Evolutionary conservation across 1,139 yeast genomes (phyloP), one percentile per base, ranked within the genome.

Genomic region (Geotrichum klebahnii): DNA sequence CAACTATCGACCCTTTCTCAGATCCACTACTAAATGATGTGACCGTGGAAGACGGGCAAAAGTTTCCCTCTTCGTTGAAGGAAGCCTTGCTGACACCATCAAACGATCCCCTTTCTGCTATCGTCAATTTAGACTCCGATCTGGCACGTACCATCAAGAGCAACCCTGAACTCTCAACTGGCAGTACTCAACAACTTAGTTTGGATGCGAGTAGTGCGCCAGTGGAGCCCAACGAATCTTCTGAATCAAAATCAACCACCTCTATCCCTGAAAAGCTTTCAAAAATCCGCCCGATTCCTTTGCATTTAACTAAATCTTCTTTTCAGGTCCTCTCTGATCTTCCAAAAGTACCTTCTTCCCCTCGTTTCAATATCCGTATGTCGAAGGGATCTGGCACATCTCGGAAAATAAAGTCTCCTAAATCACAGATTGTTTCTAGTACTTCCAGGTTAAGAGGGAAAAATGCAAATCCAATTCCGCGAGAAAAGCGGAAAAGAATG

Each of bases 401-500:
- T 6, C 34, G 34, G 16, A 43, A 20, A 23, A 17, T 28, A 6
- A 26, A 16, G 28, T 24, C 32, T 29, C 22, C 26, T 10, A 28
- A 12, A 28, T 24, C 33, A 24, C 39, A 33, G 14, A 23, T 23
- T 22, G 41, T 14, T 14, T 14, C 22, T 17, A 5, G 8, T 28
- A 23, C 5, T 16, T n/a, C 34, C 12, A 31, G 16, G n/a, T 31
- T 31, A 31, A 6, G 16, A 24, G 19, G 19, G 12, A 37, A 37
- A 23, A 20, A 14, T 23, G 12, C 31, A 23, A n/a, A n/a, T 35
- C 12, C 17, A 9, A 31, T 16, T 8, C 35, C 35, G 5, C 23
- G 38, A 9, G 47, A 48, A 22, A 43, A 43, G 23, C 39, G 46
- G 20, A n/a, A 47, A 23, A 23, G 48, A 19, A 33, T 43, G 31